Evolutionary conservation across 352 stramenopile species (phyloP), one percentile per base, ranked within the genome.

Genomic region (Globisporangium cederbergense): DNA sequence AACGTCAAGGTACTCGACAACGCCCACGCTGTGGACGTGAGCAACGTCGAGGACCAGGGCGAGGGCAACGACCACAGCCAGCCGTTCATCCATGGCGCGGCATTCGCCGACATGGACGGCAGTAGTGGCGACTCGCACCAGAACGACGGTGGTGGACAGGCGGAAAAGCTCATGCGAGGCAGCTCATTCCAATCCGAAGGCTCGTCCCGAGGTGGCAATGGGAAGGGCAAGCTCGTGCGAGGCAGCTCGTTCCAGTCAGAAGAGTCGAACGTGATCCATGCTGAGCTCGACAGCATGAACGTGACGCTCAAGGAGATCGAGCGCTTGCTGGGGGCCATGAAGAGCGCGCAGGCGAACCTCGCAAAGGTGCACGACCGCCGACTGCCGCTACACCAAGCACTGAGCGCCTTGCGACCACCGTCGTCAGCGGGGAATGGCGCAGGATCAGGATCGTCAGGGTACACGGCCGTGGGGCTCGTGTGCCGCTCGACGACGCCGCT

Each of bases 1-100:
- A 83, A 81, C 53, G 76, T 89, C 20, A 83, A 84, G 52, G 74
- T 89, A n/a, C 72, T 89, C n/a, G 79, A 89, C 55, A 89, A 89
- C 14, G 75, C 76, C 1, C 79, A 89, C 54, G 73, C 74, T 16
- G 77, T 89, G 5, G 76, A 86, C 30, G 75, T 84, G 51, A 84
- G 71, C 45, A 77, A 71, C 40, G 82, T 89, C 38, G 70, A 89
- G 14, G 63, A 60, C 13, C 38, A 74, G 2, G 74, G 63, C 40
- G 66, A 65, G 14, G 25, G 25, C 25, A 73, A 64, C 47, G 54
- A 55, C 18, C 73, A 71, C 18, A 57, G 67, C 9, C 61, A 79
- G 45, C 62, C 71, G 0, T 86, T 86, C 58, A 73, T 83, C 25
- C 55, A 79, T 51, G 77, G 77, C 30, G 38, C 60, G 7, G 18